Evolutionary conservation across 257 asterid genomes (phyloP).

Genomic region (Solanum virginianum): DNA sequence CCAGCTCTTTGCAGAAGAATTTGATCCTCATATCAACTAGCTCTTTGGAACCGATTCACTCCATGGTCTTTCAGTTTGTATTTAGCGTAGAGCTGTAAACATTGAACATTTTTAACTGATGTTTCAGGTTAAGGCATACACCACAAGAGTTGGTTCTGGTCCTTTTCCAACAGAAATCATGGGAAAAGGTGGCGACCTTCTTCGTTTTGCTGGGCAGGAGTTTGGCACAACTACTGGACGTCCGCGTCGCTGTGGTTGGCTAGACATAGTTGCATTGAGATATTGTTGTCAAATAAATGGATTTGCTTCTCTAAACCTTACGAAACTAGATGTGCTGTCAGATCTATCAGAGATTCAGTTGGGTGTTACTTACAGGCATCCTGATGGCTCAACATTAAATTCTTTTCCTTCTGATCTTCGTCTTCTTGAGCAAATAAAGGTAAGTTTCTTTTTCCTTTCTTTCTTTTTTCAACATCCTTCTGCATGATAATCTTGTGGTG

Average conservation of each 20-base stretch:
- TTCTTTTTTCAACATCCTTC: neutral
- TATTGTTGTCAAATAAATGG: conserved; percentile 81
- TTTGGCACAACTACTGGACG: conserved; percentile 97
- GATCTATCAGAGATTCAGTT: conserved; percentile 59
- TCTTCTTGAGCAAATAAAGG: conserved; percentile 63
- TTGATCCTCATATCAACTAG: neutral
- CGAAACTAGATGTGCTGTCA: conserved; percentile 88
- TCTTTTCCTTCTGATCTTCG: conserved; percentile 77
- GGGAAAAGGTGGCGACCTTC: conserved; percentile 72
- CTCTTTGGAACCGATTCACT: neutral
- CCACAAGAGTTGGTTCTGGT: conserved; percentile 93
- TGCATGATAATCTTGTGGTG: neutral
- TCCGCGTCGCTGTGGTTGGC: conserved; percentile 99
- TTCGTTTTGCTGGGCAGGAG: conserved; percentile 85
- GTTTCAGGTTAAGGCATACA: conserved; percentile 84
- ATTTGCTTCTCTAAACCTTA: conserved; percentile 76
- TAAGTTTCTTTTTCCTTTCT: conserved; percentile 1
- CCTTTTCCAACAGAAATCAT: conserved; percentile 89
- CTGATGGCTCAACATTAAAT: conserved; percentile 47
- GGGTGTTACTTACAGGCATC: conserved; percentile 59
- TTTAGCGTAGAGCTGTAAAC: neutral
- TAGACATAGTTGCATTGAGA: conserved; percentile 64
- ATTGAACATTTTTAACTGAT: neutral
- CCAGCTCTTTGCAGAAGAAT: neutral
- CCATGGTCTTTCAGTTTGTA: neutral